phyloP scores from a whole-genome alignment of 2,329 filamentous ascomycete species.

The Mycosphaerella arachidis region DNA sequence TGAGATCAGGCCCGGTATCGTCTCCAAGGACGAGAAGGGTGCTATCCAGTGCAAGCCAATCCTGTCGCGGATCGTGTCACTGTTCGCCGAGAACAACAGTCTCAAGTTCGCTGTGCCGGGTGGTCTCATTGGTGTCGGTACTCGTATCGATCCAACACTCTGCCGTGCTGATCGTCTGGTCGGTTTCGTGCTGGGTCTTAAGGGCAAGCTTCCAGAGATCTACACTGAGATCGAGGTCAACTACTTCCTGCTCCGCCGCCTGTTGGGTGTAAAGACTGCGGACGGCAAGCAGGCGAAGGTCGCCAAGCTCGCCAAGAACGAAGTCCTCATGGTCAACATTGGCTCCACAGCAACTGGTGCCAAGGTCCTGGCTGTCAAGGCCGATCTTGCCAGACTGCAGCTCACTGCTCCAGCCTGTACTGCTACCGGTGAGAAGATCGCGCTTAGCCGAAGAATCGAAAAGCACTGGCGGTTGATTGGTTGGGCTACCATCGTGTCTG shows the following conservation, averaged over 20 bases:
- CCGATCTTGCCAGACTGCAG: constrained; percentile 91
- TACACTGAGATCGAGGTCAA: constrained; percentile 99
- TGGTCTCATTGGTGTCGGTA: constrained; percentile 96
- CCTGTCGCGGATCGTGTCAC: constrained; percentile 87
- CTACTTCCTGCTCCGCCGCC: constrained; percentile 92
- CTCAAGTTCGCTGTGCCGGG: constrained; percentile 97
- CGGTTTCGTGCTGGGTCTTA: constrained; percentile 93
- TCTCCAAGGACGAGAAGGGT: constrained; percentile 89
- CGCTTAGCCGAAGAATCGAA: constrained; percentile 91
- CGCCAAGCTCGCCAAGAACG: constrained; percentile 95
- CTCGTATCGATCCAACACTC: constrained; percentile 91
- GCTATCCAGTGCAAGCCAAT: constrained; percentile 96
- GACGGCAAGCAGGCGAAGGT: constrained; percentile 99
- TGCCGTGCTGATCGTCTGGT: constrained; percentile 99
- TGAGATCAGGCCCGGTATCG: constrained; percentile 97
- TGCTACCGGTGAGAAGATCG: constrained; percentile 96
- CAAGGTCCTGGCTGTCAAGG: constrained; percentile 95
- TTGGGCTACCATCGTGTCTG: constrained; percentile 48
- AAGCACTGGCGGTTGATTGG: constrained; percentile 98
- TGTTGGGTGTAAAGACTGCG: constrained; percentile 94
- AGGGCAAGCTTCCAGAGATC: constrained; percentile 89
- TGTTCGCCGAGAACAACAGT: constrained; percentile 97
- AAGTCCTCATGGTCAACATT: constrained; percentile 99
- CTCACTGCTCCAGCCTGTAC: constrained; percentile 84
- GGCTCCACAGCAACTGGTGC: constrained; percentile 95